phyloP scores from a whole-genome alignment of 2,329 filamentous ascomycete species.

The Xylaria sp. region DNA sequence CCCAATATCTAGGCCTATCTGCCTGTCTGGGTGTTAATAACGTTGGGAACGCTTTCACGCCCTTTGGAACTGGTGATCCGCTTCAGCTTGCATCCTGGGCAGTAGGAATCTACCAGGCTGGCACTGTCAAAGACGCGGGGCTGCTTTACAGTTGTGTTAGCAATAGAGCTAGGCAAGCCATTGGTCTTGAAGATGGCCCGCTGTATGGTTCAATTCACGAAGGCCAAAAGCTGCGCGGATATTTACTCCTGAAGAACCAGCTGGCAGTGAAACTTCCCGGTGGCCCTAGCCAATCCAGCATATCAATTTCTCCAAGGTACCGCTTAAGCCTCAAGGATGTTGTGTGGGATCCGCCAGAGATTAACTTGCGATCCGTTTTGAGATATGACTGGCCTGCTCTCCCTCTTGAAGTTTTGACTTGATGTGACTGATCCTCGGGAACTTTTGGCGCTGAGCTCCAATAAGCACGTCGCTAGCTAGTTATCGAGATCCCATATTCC shows the following conservation, averaged over 20 bases:
- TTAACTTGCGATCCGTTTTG: slow-evolving; percentile 43
- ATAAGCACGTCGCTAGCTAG: neutral
- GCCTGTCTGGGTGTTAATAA: slow-evolving; percentile 76
- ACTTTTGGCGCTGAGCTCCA: neutral
- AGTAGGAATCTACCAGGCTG: slow-evolving; percentile 75
- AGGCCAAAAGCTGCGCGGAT: slow-evolving; percentile 41
- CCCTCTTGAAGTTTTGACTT: neutral
- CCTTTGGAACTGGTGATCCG: slow-evolving; percentile 74
- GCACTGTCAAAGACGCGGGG: slow-evolving; percentile 68
- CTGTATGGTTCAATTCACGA: slow-evolving; percentile 33
- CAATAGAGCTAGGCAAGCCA: slow-evolving; percentile 51
- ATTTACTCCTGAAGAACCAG: slow-evolving; percentile 48
- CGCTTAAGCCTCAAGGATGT: slow-evolving; percentile 51
- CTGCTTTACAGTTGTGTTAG: slow-evolving; percentile 62
- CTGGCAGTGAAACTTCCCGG: slow-evolving; percentile 41
- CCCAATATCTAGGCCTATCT: slow-evolving; percentile 66
- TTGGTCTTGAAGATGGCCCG: slow-evolving; percentile 44
- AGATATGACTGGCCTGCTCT: slow-evolving; percentile 43
- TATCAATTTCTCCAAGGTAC: slow-evolving; percentile 46
- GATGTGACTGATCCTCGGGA: neutral
- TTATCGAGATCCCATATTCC: neutral
- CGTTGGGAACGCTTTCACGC: slow-evolving; percentile 79
- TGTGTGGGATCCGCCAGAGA: slow-evolving; percentile 55
- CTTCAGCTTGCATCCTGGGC: slow-evolving; percentile 70
- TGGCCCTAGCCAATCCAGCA: slow-evolving; percentile 18